phyloP scores from a whole-genome alignment of 139 green algal species.

The Astrephomene gubernaculifera region DNA sequence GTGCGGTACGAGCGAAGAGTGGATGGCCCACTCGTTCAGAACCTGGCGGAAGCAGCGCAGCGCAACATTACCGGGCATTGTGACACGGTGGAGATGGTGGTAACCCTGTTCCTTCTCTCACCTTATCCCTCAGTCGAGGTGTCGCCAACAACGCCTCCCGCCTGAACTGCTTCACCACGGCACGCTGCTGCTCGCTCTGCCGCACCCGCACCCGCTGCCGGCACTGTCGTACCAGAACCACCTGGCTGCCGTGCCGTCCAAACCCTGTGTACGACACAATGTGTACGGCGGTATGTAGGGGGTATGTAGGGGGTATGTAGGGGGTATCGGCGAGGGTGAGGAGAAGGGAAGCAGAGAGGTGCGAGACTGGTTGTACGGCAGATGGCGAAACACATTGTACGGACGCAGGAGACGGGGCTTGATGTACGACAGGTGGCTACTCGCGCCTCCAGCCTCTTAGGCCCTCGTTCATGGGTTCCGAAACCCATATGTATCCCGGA shows the following conservation, averaged over 20 bases:
- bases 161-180: conserved; percentile 12
- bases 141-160: neutral
- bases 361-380: neutral
- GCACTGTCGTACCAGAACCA: neutral
- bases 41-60: neutral
- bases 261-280: neutral
- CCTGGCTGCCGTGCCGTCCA: conserved; percentile 1
- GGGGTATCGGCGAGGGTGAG: neutral
- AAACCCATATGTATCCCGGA: neutral
- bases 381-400: too few species aligned
- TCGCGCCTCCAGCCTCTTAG: neutral
- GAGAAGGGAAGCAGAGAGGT: neutral
- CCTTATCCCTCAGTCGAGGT: neutral
- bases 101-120: neutral
- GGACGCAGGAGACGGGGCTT: too few species aligned
- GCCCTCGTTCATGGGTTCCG: neutral
- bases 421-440: neutral
- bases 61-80: neutral
- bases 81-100: too few species aligned
- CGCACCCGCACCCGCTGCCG: neutral
- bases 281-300: neutral
- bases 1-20: conserved; percentile 11
- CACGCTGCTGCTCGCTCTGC: neutral
- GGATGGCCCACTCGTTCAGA: conserved; percentile 18
- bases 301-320: neutral